A percentile compares a stretch with the other conserved stretches of the same genome.
Evolutionary conservation across 306 rosid genomes (phyloP).

Genomic region (Acacia confusa): DNA sequence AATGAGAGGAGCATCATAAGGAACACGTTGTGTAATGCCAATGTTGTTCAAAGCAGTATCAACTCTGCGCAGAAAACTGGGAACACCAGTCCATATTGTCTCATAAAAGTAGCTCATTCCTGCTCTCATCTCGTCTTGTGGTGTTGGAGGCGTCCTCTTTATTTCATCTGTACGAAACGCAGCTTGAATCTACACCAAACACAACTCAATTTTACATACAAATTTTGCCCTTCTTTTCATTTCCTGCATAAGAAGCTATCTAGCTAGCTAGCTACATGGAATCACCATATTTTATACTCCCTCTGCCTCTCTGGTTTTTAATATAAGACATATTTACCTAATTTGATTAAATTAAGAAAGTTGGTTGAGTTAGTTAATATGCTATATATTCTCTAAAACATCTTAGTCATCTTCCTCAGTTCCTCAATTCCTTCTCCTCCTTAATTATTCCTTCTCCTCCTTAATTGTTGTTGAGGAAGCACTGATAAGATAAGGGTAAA

Average conservation of each 20-base stretch:
- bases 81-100: slow-evolving; percentile 91
- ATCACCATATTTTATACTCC: no score
- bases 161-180: slow-evolving; percentile 95
- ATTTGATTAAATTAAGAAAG: no score
- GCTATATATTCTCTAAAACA: no score
- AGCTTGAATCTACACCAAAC: slow-evolving; percentile 71
- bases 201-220: background rate
- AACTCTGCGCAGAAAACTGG: slow-evolving; percentile 77
- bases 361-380: no score
- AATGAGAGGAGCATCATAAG: slow-evolving; percentile 83
- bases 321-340: no score
- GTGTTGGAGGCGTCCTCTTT: slow-evolving; percentile 84
- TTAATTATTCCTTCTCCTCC: no score
- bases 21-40: slow-evolving; percentile 77
- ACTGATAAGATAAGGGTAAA: no score
- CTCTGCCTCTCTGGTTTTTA: accelerated
- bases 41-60: slow-evolving; percentile 87
- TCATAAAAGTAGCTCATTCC: slow-evolving; percentile 97
- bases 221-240: background rate
- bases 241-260: background rate
- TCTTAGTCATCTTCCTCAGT: no score
- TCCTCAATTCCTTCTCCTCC: no score
- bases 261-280: background rate
- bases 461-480: no score
- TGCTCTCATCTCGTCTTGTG: slow-evolving; percentile 95